Conservation (phyloP, 1,284 basidiomycete genomes). For the Cystobasidiaceae sp. region DNA sequence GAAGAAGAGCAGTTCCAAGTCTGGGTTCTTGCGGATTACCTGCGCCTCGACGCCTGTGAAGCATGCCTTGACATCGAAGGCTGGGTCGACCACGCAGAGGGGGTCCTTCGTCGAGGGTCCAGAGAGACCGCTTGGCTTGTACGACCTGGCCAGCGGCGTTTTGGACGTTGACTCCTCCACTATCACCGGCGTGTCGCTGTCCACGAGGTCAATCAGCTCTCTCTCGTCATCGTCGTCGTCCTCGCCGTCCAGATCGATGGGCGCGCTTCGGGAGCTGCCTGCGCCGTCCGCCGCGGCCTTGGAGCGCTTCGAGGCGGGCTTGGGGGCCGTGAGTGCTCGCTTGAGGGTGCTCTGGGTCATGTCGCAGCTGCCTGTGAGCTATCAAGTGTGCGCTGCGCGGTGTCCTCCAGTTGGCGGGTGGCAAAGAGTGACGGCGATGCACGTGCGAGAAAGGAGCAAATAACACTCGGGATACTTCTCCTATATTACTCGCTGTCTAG, state of each 20-base stretch:
- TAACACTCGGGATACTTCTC: too few relatives aligned
- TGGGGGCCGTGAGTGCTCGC: not conserved
- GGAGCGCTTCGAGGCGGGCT: not conserved
- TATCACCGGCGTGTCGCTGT: not conserved
- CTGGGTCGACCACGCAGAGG: conserved; percentile 20
- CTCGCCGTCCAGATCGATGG: conserved; percentile 14
- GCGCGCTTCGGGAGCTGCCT: not conserved
- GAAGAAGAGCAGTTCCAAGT: conserved; percentile 31
- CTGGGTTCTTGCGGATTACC: conserved; percentile 22
- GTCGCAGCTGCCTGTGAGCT: too few relatives aligned
- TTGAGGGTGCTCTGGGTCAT: too few relatives aligned
- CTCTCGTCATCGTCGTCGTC: not conserved
- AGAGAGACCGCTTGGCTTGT: not conserved
- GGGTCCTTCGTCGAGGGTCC: conserved; percentile 16
- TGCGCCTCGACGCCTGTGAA: conserved; percentile 15
- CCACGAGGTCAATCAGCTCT: not conserved
- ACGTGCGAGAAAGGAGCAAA: too few relatives aligned
- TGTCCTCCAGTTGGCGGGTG: too few relatives aligned
- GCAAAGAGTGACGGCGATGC: too few relatives aligned
- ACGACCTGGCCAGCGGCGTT: not conserved
- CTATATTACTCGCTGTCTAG: too few relatives aligned
- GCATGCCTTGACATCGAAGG: conserved; percentile 6
- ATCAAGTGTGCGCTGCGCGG: too few relatives aligned
- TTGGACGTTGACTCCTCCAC: not conserved
- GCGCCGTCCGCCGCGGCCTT: not conserved